Conservation (phyloP, 371 early-diverging fungal genomes). For the Apophysomyces sp. region DNA sequence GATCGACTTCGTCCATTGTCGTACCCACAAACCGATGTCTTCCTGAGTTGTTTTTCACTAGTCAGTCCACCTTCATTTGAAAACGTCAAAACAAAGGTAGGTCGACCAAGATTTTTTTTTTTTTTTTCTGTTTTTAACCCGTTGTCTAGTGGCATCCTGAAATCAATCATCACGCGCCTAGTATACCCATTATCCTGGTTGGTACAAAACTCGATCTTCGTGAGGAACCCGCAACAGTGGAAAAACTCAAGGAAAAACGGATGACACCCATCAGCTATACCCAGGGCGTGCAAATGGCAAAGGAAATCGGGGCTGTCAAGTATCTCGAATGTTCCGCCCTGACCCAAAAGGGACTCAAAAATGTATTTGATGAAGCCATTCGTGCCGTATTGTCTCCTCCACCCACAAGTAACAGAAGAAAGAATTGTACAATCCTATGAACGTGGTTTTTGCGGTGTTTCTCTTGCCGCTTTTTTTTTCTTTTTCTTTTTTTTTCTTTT, state of each 20-base stretch:
- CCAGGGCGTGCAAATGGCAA: slow-evolving; percentile 85
- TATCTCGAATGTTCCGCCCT: slow-evolving; percentile 98
- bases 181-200: slow-evolving; percentile 92
- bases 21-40: slow-evolving; percentile 94
- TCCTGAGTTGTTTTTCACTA: slow-evolving; percentile 87
- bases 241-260: slow-evolving; percentile 80
- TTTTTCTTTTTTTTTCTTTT: slow-evolving; percentile 14
- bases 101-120: too few species aligned
- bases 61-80: slow-evolving; percentile 91
- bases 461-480: background rate
- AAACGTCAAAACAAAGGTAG: slow-evolving; percentile 84
- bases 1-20: slow-evolving; percentile 93
- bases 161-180: slow-evolving; percentile 91
- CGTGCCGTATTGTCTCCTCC: slow-evolving; percentile 86
- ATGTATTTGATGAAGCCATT: slow-evolving; percentile 97
- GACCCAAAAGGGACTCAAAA: slow-evolving; percentile 95
- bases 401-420: slow-evolving; percentile 57
- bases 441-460: background rate
- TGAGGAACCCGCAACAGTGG: slow-evolving; percentile 85
- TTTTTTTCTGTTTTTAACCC: background rate
- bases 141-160: slow-evolving; percentile 85
- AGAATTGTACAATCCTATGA: slow-evolving; percentile 77
- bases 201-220: slow-evolving; percentile 98
- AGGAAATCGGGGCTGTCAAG: slow-evolving; percentile 85
- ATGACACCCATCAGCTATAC: slow-evolving; percentile 88